phyloP scores from a whole-genome alignment of 2,329 filamentous ascomycete genomes.

The Botrytis byssoidea region DNA sequence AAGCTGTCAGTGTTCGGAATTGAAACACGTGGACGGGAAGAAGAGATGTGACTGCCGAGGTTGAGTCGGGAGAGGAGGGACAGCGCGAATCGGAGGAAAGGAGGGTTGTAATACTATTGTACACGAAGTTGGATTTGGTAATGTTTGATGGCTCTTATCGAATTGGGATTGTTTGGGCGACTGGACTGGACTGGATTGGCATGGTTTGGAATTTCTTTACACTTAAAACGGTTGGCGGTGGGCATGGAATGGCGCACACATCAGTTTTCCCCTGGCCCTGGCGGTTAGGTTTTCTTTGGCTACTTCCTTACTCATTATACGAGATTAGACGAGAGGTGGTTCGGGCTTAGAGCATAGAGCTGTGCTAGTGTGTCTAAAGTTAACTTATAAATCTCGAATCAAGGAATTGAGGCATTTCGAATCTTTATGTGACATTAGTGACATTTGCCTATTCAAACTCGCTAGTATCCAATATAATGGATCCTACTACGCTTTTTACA shows the following conservation, averaged over 20 bases:
- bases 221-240: conserved; percentile 10
- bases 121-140: neutral
- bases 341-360: conserved; percentile 12
- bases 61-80: neutral
- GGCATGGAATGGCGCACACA: conserved; percentile 22
- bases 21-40: neutral
- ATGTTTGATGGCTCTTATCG: neutral
- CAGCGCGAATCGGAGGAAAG: neutral
- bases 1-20: conserved; percentile 12
- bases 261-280: conserved; percentile 13
- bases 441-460: neutral
- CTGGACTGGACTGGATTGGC: neutral
- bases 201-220: neutral
- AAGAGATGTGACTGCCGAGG: neutral
- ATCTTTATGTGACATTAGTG: neutral
- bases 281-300: conserved; percentile 9
- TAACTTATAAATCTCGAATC: neutral
- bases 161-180: neutral
- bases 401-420: neutral
- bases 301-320: neutral
- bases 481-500: neutral
- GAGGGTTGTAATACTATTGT: conserved; percentile 1
- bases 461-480: neutral
- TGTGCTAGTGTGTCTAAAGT: conserved; percentile 10
- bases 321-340: conserved; percentile 2